Evolutionary conservation across 768 basidiomycete species (phyloP), one percentile per base, ranked within the genome.

Genomic region (Amanita subjunquillea): DNA sequence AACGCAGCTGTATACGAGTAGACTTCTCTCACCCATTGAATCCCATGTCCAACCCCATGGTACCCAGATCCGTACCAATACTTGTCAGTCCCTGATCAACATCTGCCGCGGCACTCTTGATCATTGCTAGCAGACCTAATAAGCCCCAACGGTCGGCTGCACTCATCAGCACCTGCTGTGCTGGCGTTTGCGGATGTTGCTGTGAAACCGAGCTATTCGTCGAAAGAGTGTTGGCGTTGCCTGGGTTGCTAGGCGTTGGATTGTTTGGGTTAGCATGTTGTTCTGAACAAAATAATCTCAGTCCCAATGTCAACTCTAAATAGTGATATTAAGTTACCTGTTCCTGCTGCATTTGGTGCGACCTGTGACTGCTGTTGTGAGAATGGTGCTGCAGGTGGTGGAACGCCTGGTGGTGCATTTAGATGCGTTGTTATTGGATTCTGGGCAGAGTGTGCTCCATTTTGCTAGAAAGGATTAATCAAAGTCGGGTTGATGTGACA

Each of bases 71-170:
- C 40, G 87, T 91, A 41, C 94, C 94, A 59, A 95, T 79, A 57
- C 85, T 81, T 58, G 86, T 80, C 68, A 92, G 69, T 32, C 83
- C 87, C 62, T 82, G 79, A 69, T 95, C 92, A 48, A 83, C 73
- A 63, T 93, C 90, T 53, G 74, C 63, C 47, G 73, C 74, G 43
- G 87, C 83, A 57, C 79, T 87, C 72, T 90, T 89, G 67, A 95
- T 88, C 74, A 89, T 79, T 43, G 87, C 82, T 53, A 98, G 71
- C 50, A 98, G 70, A 13, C 88, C 91, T 44, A 93, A 64, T 13
- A 98, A 73, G 3, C 94, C 94, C 92, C 93, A 98, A 63, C 91
- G 79, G 68, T 98, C 94, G 38, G 94, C 94, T 2, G 94, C 91
- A 56, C 85, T 88, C 58, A 89, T 81, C 39, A 96, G 77, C 13